Base-by-base conservation (phyloP, 805 yeast species). In the Torulaspora franciscae region DNA sequence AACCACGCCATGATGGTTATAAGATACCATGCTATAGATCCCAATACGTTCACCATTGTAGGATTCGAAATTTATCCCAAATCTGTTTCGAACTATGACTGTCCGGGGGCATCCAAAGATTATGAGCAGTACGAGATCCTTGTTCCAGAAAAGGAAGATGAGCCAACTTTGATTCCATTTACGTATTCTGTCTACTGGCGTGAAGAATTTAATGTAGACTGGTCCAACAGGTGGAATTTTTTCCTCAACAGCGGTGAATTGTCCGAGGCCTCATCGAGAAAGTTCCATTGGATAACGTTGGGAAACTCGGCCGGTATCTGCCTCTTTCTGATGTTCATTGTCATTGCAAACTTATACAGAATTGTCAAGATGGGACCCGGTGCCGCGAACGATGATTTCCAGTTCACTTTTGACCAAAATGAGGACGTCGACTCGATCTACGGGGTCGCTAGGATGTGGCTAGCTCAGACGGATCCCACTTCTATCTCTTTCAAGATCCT, bases 1-100 rank as follows among this genome's bases (percentile, higher is more conserved):
- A 88, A 86, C 60, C 96, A 89, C 61, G 80, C 84, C 7, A 83
- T 83, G 83, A 57, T 88, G 43, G 91, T 89, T 10, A 73, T 88
- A 34, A 74, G 95, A 56, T 85, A 79, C 66, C 83, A 86, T 54
- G 67, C 68, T 40, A 70, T 75, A 48, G 63, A 70, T 58, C 66
- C 70, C 26, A 65, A 66, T 13, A 63, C 67, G 40, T 70, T 74
- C 51, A 72, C 85, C 3, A 85, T 88, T 54, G 95, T 88, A 14
- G 96, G 95, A 0, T 85, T 89, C 55, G 96, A 88, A 66, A 85
- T 87, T 10, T 88, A 88, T 59, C 96, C 96, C 8, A 82, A 79
- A 60, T 83, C 93, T 43, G 90, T 85, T 9, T 68, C 74, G 34
- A 68, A 79, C 74, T 62, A 75, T 65, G 61, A 73, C 40, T 88